These are phyloP conservation scores for Vigna reflexopilosa DNA, from an alignment of 306 rosid species.

Conservation along the genomic window DNA sequence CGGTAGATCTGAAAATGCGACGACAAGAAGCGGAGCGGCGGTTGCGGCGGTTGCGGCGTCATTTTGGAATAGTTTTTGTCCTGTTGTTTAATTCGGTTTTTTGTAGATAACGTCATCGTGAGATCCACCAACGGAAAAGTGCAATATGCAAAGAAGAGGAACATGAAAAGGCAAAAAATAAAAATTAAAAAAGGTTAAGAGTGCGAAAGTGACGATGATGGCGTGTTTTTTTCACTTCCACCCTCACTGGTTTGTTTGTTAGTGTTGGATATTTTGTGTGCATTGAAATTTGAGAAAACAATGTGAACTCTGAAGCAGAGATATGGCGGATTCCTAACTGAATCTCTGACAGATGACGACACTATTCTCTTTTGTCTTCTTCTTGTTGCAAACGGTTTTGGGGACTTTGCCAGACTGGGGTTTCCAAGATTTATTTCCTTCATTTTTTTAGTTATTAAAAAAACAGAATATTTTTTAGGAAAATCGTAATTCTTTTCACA, in stretches of 20 bases:
- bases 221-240: background rate
- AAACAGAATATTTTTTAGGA: no score
- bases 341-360: slow-evolving; percentile 39
- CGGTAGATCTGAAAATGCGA: slow-evolving; percentile 36
- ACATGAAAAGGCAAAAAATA: slow-evolving; percentile 32
- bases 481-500: no score
- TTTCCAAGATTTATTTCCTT: background rate
- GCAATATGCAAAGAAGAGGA: slow-evolving; percentile 18
- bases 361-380: slow-evolving; percentile 34
- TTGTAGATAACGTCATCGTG: slow-evolving; percentile 38
- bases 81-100: background rate
- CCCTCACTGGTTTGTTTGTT: background rate
- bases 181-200: background rate
- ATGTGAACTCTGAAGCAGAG: background rate
- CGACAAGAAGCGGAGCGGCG: slow-evolving; percentile 12
- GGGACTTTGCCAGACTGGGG: background rate
- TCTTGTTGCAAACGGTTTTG: slow-evolving; percentile 19
- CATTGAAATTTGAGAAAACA: slow-evolving; percentile 17
- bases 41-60: background rate
- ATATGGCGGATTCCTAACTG: slow-evolving; percentile 11
- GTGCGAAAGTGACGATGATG: slow-evolving; percentile 9
- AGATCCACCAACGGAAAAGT: slow-evolving; percentile 28
- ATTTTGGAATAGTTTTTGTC: background rate
- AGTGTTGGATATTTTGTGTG: slow-evolving; percentile 23
- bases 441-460: background rate